Percentiles rank a stretch among this genome's conserved stretches.
Conservation (phyloP, 176 grass and related monocot species). For the Rhynchospora tenuis region DNA sequence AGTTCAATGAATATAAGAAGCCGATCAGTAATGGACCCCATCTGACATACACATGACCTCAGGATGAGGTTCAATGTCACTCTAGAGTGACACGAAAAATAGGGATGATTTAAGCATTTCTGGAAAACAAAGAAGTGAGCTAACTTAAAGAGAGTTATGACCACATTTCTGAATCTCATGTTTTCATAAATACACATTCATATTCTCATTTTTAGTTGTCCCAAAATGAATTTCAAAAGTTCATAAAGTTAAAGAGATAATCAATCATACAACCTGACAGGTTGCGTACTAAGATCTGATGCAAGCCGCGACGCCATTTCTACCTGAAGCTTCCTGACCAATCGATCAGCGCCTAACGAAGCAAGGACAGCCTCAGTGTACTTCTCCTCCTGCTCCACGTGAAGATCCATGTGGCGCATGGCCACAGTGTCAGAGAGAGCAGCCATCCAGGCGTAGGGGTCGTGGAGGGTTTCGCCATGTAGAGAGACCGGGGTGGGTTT, state of each 20-base stretch:
- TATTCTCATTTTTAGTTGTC: background rate
- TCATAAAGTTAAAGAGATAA: background rate
- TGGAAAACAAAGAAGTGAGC: background rate
- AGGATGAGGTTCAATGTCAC: background rate
- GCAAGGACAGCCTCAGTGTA: conserved; percentile 81
- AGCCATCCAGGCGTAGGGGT: conserved; percentile 71
- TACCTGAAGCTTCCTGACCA: conserved; percentile 80
- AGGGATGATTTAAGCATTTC: background rate
- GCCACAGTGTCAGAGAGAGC: conserved; percentile 67
- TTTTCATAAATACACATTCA: background rate
- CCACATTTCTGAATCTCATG: background rate
- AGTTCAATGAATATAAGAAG: background rate
- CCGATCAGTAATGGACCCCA: background rate
- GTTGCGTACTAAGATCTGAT: conserved; percentile 63
- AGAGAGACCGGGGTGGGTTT: conserved; percentile 30
- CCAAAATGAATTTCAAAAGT: background rate
- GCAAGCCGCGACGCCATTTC: conserved; percentile 83
- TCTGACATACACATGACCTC: background rate
- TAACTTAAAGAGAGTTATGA: background rate
- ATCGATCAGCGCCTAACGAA: conserved; percentile 50
- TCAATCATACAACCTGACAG: conserved; percentile 18
- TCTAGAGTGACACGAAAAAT: background rate
- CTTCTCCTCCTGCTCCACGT: conserved; percentile 93
- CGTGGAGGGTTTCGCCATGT: conserved; percentile 32
- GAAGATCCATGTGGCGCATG: conserved; percentile 96